Base-by-base conservation (phyloP, 192 early-diverging fungal genomes). In the Backusella sp. region DNA sequence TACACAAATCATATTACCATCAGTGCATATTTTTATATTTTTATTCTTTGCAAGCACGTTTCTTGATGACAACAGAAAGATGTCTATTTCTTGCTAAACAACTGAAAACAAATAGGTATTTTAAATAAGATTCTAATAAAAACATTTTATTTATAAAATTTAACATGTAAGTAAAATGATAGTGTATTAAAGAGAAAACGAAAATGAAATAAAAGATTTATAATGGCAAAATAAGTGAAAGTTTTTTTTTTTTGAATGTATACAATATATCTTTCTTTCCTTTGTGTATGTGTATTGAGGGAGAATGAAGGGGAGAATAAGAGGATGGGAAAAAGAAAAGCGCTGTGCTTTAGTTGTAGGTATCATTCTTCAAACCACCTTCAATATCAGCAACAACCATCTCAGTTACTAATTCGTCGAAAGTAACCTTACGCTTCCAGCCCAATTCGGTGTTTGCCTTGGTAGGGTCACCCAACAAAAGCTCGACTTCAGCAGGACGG, bases 401-500 rank as follows among this genome's bases (percentile, higher is more conserved):
- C 80, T 91, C 90, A 53, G 82, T 83, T 23, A 91, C 87, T 65
- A 91, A 79, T 26, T 84, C 88, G 68, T 94, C 92, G 80, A 91
- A 94, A 35, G 83, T 79, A 42, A 93, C 91, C 77, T 89, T 89
- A 37, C 88, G 83, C 78, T 88, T 86, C 93, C 92, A 94, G 35
- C 85, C 84, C 23, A 94, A 84, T 28, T 79, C 76, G 44, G 83
- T 84, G 72, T 90, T 86, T 17, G 93, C 90, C 83, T 94, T 94
- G 17, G 88, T 74, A 62, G 92, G 91, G 73, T 93, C 86, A 67
- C 92, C 92, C 68, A 93, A 80, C 52, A 94, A 82, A 5, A 93
- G 74, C 66, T 94, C 92, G 36, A 94, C 92, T 82, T 94, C 92
- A 21, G 92, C 89, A 34, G 92, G 92, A 76, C 92, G 91, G 87